These are phyloP conservation scores for Pelargonium citronellum DNA, from an alignment of 441 rosid genomes.

Conservation along the genomic window DNA sequence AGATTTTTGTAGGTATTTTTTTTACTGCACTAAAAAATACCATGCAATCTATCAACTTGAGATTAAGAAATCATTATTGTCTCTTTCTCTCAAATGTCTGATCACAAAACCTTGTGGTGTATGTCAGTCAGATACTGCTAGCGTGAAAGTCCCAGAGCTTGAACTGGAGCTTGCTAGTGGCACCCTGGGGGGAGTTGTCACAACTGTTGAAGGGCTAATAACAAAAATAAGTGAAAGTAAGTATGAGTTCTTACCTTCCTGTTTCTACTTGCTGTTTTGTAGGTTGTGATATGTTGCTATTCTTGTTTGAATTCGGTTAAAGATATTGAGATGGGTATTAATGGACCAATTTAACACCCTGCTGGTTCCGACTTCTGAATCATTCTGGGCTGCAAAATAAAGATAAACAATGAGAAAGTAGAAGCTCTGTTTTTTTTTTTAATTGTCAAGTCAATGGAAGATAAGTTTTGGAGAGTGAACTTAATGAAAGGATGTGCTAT, in stretches of 20 bases:
- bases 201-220: constrained; percentile 94
- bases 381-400: constrained; percentile 1
- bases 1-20: no score
- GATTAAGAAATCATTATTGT: background rate
- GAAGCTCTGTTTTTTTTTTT: background rate
- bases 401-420: background rate
- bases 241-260: constrained; percentile 24
- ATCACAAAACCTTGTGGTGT: constrained; percentile 9
- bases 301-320: background rate
- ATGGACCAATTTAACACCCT: background rate
- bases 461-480: background rate
- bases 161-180: constrained; percentile 90
- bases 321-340: background rate
- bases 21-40: background rate
- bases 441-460: background rate
- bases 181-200: constrained; percentile 83
- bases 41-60: background rate
- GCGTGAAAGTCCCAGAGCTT: constrained; percentile 75
- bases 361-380: background rate
- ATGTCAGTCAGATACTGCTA: constrained; percentile 83
- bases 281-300: background rate
- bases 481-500: background rate
- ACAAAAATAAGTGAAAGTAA: constrained; percentile 92
- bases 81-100: background rate
- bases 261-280: constrained; percentile 2